These are phyloP conservation scores for Phlebiopsis flavidoalba DNA, from an alignment of 768 basidiomycete species.

Conservation along the genomic window DNA sequence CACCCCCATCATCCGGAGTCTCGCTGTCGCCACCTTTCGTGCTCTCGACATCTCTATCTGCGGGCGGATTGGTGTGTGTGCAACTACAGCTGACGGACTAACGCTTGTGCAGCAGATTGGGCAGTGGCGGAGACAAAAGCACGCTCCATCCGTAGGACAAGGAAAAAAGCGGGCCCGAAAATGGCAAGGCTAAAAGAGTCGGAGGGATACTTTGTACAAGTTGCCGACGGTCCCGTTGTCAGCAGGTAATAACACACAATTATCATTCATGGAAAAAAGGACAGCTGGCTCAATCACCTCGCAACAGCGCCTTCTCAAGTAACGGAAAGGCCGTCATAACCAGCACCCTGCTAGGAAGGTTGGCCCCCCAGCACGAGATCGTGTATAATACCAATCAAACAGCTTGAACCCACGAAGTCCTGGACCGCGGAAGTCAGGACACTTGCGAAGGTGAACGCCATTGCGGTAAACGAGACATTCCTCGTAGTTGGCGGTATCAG, in stretches of 20 bases:
- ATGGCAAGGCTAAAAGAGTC: slow-evolving; percentile 61
- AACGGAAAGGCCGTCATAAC: slow-evolving; percentile 40
- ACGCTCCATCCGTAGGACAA: slow-evolving; percentile 16
- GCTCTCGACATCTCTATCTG: slow-evolving; percentile 54
- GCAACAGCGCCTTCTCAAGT: slow-evolving; percentile 41
- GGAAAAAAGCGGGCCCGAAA: slow-evolving; percentile 53
- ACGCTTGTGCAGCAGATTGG: slow-evolving; percentile 64
- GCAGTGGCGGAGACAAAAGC: slow-evolving; percentile 64
- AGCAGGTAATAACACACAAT: slow-evolving; percentile 43
- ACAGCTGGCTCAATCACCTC: not conserved
- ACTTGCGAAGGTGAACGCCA: slow-evolving; percentile 61
- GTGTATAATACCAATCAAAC: slow-evolving; percentile 31
- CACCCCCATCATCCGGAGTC: slow-evolving; percentile 40
- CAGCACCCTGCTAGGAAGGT: slow-evolving; percentile 57
- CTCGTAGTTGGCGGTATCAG: slow-evolving; percentile 61
- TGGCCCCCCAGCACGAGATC: slow-evolving; percentile 48
- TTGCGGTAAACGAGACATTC: slow-evolving; percentile 42
- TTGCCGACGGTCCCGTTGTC: slow-evolving; percentile 72
- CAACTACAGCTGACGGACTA: slow-evolving; percentile 75
- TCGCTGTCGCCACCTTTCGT: slow-evolving; percentile 74
- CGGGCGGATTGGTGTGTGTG: slow-evolving; percentile 58
- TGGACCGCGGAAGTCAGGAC: slow-evolving; percentile 42
- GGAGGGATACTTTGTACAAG: slow-evolving; percentile 39
- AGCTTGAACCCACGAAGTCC: slow-evolving; percentile 35
- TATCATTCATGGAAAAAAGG: not conserved